Conservation (phyloP, 768 basidiomycete species). For the Tylopilus intermedius region DNA sequence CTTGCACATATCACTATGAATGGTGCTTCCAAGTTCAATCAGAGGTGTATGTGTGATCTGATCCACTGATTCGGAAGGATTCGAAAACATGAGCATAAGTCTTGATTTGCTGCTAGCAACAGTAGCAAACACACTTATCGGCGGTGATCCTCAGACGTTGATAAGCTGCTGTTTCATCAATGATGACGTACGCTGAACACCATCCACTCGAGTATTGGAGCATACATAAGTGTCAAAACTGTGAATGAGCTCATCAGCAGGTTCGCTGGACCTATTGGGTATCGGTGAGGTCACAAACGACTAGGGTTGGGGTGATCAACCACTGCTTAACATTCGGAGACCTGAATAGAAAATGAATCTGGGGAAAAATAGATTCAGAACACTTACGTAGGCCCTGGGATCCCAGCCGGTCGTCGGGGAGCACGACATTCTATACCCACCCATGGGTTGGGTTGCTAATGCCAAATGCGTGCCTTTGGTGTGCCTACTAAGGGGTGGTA, state of each 20-base stretch:
- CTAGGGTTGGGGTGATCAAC: not conserved
- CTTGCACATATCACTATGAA: too few relatives aligned
- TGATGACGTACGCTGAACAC: not conserved
- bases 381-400: conserved; percentile 8
- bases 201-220: not conserved
- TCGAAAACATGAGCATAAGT: too few relatives aligned
- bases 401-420: not conserved
- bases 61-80: too few relatives aligned
- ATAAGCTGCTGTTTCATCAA: not conserved
- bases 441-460: too few relatives aligned
- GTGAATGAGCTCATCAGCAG: not conserved
- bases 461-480: too few relatives aligned
- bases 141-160: not conserved
- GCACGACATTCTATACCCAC: not conserved
- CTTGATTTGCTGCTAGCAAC: not conserved
- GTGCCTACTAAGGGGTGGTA: not conserved
- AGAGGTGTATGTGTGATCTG: too few relatives aligned
- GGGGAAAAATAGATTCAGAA: conserved; percentile 5
- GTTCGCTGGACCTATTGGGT: not conserved
- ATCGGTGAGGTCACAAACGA: not conserved
- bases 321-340: not conserved
- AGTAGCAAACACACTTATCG: not conserved
- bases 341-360: conserved; percentile 1
- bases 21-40: too few relatives aligned
- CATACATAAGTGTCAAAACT: not conserved